Evolutionary conservation across 345 rosid species (phyloP).

Genomic region (Acer yangbiense): DNA sequence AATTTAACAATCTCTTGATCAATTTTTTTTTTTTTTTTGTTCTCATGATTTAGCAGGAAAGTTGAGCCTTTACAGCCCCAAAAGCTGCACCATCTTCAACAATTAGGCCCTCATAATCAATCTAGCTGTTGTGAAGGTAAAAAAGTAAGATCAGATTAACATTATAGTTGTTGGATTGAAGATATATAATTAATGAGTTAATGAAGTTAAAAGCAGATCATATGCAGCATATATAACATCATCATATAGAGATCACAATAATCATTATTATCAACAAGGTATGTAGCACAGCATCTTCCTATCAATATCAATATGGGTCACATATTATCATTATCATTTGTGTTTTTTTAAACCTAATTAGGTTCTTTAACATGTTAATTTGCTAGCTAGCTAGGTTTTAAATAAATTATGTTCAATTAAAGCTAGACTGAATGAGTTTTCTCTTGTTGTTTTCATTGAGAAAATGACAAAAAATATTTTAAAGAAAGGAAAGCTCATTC

Average conservation of each 20-base stretch:
- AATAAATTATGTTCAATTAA: not conserved
- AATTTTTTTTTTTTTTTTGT: not conserved
- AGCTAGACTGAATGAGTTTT: not conserved
- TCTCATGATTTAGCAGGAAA: constrained; percentile 26
- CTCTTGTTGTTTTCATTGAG: constrained; percentile 23
- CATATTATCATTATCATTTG: constrained; percentile 5
- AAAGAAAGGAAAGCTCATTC: constrained; percentile 45
- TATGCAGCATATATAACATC: not conserved
- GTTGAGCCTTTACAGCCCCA: constrained; percentile 27
- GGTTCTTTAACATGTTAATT: not conserved
- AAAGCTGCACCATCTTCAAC: constrained; percentile 15
- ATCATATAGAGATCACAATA: constrained; percentile 11
- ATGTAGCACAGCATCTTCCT: not conserved
- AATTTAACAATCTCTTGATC: constrained; percentile 18
- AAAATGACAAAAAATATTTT: constrained; percentile 23
- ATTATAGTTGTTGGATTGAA: constrained; percentile 4
- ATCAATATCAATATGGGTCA: constrained; percentile 1
- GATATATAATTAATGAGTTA: not conserved
- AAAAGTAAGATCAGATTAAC: not conserved
- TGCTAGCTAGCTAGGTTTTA: not conserved
- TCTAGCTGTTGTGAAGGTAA: constrained; percentile 10
- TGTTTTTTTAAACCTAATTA: not conserved
- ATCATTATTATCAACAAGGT: not conserved
- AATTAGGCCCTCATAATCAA: constrained; percentile 1
- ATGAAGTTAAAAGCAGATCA: not conserved